Conservation (phyloP, 352 stramenopile genomes). For the Saprolegnia parasitica region DNA sequence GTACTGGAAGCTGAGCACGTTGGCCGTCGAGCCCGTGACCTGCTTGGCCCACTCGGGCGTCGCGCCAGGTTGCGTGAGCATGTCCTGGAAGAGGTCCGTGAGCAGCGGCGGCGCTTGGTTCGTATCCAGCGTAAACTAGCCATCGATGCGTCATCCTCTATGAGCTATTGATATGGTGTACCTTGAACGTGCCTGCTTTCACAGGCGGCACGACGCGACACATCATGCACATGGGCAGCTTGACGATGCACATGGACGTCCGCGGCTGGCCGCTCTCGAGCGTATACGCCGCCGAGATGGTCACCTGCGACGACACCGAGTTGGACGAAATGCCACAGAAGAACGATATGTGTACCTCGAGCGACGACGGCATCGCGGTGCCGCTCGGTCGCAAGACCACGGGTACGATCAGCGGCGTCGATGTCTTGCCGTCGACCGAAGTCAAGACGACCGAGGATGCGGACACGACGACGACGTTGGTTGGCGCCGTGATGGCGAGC, state of each 20-base stretch:
- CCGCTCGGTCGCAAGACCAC: conserved; percentile 48
- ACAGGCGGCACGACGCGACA: conserved; percentile 66
- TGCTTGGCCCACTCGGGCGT: conserved; percentile 63
- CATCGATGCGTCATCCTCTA: background rate
- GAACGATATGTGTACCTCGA: conserved; percentile 30
- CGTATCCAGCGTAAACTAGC: conserved; percentile 76
- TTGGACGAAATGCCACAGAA: too few species aligned
- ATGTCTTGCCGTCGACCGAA: conserved; percentile 56
- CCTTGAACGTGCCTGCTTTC: conserved; percentile 78
- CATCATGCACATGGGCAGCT: conserved; percentile 69
- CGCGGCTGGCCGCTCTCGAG: conserved; percentile 64
- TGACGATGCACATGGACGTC: conserved; percentile 53
- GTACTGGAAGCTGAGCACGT: conserved; percentile 86
- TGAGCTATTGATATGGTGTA: background rate
- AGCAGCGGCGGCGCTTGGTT: conserved; percentile 76
- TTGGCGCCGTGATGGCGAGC: conserved; percentile 56
- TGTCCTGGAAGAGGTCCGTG: conserved; percentile 76
- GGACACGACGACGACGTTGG: conserved; percentile 49
- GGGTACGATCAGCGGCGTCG: conserved; percentile 60
- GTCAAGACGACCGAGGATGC: conserved; percentile 66
- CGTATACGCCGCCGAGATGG: conserved; percentile 67
- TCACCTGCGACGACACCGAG: conserved; percentile 24
- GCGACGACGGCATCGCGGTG: conserved; percentile 53
- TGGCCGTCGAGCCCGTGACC: conserved; percentile 52
- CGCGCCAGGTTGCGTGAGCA: conserved; percentile 65